These are phyloP conservation scores for Fusarium cicatricum DNA, from an alignment of 2,329 filamentous ascomycete genomes.

Conservation along the genomic window DNA sequence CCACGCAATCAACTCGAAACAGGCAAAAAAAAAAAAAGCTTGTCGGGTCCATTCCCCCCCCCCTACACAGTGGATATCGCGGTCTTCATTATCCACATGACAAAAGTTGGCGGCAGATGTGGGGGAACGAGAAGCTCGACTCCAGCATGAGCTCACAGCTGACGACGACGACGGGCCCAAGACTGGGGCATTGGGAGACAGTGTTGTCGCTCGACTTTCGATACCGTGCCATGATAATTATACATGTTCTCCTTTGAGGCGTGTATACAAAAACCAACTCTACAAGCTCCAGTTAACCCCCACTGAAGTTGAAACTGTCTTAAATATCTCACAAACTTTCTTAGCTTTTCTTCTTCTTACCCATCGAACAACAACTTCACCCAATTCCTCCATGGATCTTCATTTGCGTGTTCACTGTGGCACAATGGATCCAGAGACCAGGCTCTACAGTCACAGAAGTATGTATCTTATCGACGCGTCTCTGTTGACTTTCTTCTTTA, in stretches of 20 bases:
- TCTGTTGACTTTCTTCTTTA: background rate
- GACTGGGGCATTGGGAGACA: slow-evolving; percentile 9
- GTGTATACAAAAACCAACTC: background rate
- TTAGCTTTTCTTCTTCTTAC: too few species aligned
- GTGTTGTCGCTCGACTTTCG: slow-evolving; percentile 1
- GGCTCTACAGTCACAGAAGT: background rate
- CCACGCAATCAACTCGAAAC: slow-evolving; percentile 23
- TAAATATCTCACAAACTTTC: too few species aligned
- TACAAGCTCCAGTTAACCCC: too few species aligned
- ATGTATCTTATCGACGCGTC: background rate
- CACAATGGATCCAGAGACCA: too few species aligned
- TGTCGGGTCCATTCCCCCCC: background rate
- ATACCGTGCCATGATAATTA: slow-evolving; percentile 3
- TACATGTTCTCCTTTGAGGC: too few species aligned
- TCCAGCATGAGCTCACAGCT: slow-evolving; percentile 22
- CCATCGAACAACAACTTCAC: too few species aligned
- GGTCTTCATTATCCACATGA: slow-evolving; percentile 4
- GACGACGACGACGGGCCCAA: slow-evolving; percentile 15
- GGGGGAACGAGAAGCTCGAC: background rate
- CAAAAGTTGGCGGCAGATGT: background rate
- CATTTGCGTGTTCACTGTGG: too few species aligned
- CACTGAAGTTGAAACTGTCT: too few species aligned
- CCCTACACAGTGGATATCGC: background rate
- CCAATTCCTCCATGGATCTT: too few species aligned
- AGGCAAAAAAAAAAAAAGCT: slow-evolving; percentile 15